phyloP scores from a whole-genome alignment of 805 yeast species.

The Citeromyces nyonsensis region DNA sequence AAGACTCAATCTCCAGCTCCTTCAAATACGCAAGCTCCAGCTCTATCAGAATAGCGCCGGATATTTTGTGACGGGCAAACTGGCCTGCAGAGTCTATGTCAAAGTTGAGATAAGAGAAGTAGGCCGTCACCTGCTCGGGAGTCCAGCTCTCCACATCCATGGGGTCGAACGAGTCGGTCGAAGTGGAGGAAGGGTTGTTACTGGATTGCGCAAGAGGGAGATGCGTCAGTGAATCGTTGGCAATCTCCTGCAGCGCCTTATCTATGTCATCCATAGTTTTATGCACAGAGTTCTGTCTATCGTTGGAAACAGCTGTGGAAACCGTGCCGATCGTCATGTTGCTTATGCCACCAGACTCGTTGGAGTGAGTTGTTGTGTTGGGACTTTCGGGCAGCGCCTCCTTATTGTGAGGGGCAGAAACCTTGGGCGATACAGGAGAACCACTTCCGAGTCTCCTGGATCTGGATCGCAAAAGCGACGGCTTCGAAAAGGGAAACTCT shows the following conservation, averaged over 20 bases:
- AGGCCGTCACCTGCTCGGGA: constrained; percentile 72
- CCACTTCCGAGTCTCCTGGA: constrained; percentile 30
- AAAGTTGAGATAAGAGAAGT: constrained; percentile 60
- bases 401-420: not conserved
- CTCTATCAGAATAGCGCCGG: constrained; percentile 75
- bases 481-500: constrained; percentile 6
- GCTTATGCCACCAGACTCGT: constrained; percentile 1
- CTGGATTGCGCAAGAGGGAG: not conserved
- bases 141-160: constrained; percentile 52
- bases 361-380: constrained; percentile 4
- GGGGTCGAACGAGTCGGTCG: constrained; percentile 20
- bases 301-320: not conserved
- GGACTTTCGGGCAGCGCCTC: constrained; percentile 3
- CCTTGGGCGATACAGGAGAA: constrained; percentile 8
- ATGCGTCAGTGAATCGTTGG: constrained; percentile 7
- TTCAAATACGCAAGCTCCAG: constrained; percentile 76
- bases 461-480: constrained; percentile 37
- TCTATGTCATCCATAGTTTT: constrained; percentile 59
- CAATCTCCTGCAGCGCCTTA: constrained; percentile 51
- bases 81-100: constrained; percentile 62
- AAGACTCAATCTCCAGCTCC: constrained; percentile 81
- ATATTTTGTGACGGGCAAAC: constrained; percentile 77
- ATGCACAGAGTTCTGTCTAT: constrained; percentile 23
- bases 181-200: not conserved
- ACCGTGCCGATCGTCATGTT: not conserved